Base-by-base conservation (phyloP, 208 protist species). In the Trypanosomatidae sp. region DNA sequence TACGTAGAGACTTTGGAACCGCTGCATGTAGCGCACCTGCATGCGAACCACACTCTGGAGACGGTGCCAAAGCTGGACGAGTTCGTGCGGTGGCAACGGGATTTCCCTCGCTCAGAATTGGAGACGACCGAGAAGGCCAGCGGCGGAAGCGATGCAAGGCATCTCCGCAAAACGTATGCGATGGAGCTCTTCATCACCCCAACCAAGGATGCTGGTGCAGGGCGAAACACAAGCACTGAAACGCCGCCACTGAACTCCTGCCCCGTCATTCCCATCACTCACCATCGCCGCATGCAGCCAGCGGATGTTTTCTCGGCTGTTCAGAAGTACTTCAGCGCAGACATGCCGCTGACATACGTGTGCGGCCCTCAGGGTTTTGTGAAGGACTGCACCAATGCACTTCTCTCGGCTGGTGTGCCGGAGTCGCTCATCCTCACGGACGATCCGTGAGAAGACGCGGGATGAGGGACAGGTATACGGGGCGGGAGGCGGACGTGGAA, bases 1-100 rank as follows among this genome's bases (percentile, higher is more conserved):
- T 77, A 66, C 10, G 71, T 78, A 17, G 76, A 81, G 44, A 75
- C 62, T 36, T 60, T 36, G 13, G 78, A 87, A 69, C 47, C 59
- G 41, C 71, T 97, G 58, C 77, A 89, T 47, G 76, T 93, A 39
- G 62, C 92, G 36, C 93, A 97, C 71, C 72, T 97, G n/a, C 93
- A 95, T 79, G 83, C 87, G 12, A 92, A 94, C 47, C 72, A 74
- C 56, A 82, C 41, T 33, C 46, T 75, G 7, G 80, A 77, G 25
- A 76, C 70, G n/a, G 81, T 95, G n/a, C 72, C 89, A 19, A 86
- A 83, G 69, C 43, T 91, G 43, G 60, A 71, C 17, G 71, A 83
- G 39, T 80, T 91, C 39, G 46, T 88, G 9, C 74, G 83, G 30
- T 89, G 86, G 85, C 73, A 82, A n/a, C 71, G 50, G 19, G 66